Evolutionary conservation across 1,284 basidiomycete genomes (phyloP).

Genomic region (Leccinum fuscescens): DNA sequence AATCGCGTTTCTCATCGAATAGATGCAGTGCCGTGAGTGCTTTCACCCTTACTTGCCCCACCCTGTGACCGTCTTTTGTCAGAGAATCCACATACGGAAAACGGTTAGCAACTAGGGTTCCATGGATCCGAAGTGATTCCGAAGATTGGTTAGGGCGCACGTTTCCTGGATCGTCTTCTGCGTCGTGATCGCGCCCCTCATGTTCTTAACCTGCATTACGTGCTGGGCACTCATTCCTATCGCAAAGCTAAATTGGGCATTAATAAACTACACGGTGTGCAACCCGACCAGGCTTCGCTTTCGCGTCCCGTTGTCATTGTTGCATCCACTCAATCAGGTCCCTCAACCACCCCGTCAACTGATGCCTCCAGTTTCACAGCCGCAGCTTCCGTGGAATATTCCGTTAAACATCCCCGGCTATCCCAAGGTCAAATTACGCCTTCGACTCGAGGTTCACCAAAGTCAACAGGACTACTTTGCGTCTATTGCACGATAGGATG

Average conservation of each 20-base stretch:
- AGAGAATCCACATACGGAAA: conserved; percentile 59
- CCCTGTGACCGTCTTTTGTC: conserved; percentile 12
- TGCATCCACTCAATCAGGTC: conserved; percentile 32
- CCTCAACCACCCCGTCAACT: conserved; percentile 21
- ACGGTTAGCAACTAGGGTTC: too few species aligned
- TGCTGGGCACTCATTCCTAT: conserved; percentile 98
- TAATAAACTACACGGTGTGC: conserved; percentile 80
- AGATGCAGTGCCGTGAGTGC: conserved; percentile 75
- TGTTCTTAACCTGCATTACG: conserved; percentile 62
- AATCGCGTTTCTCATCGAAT: conserved; percentile 72
- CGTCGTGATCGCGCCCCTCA: too few species aligned
- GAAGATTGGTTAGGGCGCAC: too few species aligned
- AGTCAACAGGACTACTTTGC: conserved; percentile 89
- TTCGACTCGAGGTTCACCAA: conserved; percentile 65
- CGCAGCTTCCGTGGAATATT: conserved; percentile 37
- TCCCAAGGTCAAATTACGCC: conserved; percentile 71
- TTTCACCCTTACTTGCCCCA: conserved; percentile 2
- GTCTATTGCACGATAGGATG: conserved; percentile 90
- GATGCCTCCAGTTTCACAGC: conserved; percentile 25
- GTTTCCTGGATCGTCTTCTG: too few species aligned
- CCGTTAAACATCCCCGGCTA: conserved; percentile 57
- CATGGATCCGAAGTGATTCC: too few species aligned
- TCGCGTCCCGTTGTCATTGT: conserved; percentile 60
- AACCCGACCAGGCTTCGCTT: conserved; percentile 90
- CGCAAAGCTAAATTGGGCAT: conserved; percentile 92